These are phyloP conservation scores for Penicillium maclennaniae DNA, from an alignment of 495 filamentous ascomycete genomes.

Conservation along the genomic window DNA sequence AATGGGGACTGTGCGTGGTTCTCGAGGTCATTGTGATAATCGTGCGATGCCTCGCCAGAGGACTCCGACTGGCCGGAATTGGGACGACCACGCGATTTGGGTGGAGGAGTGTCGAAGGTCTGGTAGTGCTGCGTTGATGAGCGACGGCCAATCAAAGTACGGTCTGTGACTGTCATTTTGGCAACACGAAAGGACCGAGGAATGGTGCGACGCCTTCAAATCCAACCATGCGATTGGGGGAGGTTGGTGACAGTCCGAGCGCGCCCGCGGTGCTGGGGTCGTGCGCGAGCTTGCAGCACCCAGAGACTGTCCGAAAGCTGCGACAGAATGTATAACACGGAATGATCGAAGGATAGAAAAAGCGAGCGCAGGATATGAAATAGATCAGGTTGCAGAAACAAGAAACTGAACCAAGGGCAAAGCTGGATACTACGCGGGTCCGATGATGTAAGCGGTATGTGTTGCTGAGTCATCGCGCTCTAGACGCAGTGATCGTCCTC, in stretches of 20 bases:
- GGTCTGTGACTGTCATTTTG: conserved; percentile 31
- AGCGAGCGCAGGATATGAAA: background rate
- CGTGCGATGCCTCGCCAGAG: conserved; percentile 29
- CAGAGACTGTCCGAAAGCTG: background rate
- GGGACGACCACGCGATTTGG: conserved; percentile 68
- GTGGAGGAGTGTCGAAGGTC: conserved; percentile 89
- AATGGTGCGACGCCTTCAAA: background rate
- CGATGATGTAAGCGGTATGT: background rate
- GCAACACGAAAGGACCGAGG: conserved; percentile 1
- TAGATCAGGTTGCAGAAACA: background rate
- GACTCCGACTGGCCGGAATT: conserved; percentile 45
- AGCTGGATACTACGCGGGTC: background rate
- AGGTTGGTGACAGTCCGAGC: conserved; percentile 9
- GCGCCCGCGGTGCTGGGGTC: conserved; percentile 10
- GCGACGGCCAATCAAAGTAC: conserved; percentile 47
- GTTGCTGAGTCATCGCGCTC: background rate
- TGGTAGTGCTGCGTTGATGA: conserved; percentile 83
- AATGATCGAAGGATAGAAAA: background rate
- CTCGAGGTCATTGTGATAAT: conserved; percentile 27
- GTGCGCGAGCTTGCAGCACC: conserved; percentile 2
- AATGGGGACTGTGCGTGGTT: conserved; percentile 57
- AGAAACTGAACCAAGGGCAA: background rate
- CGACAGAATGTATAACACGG: background rate
- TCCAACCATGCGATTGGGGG: conserved; percentile 11
- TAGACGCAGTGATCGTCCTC: background rate